Evolutionary conservation across 1,284 basidiomycete species (phyloP).

Genomic region (Tremellales sp.): DNA sequence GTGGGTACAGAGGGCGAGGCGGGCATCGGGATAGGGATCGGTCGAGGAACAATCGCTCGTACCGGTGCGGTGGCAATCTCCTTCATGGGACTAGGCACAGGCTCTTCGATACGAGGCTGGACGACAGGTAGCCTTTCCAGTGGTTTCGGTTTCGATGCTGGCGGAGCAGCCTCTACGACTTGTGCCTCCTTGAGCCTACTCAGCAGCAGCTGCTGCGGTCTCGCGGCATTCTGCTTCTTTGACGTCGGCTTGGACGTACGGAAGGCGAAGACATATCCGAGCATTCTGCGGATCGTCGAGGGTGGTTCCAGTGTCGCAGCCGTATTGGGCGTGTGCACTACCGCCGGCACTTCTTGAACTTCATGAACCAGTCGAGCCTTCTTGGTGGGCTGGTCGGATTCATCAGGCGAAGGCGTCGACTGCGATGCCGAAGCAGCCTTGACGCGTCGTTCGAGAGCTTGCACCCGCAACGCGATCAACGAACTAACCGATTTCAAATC

Average conservation of each 20-base stretch:
- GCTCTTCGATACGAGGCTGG: no score
- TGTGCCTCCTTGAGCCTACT: constrained; percentile 57
- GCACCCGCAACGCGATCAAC: constrained; percentile 23
- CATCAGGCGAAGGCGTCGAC: not conserved
- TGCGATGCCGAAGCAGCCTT: constrained; percentile 2
- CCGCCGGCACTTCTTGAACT: no score
- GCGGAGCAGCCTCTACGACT: constrained; percentile 1
- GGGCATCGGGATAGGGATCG: no score
- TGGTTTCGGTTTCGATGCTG: not conserved
- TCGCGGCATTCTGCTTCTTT: not conserved
- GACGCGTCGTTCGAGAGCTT: constrained; percentile 29
- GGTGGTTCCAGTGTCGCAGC: constrained; percentile 12
- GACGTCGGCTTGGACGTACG: constrained; percentile 1
- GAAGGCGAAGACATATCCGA: constrained; percentile 19
- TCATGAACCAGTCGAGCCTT: constrained; percentile 3
- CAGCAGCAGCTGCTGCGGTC: constrained; percentile 49
- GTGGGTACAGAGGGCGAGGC: no score
- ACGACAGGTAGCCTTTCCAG: no score
- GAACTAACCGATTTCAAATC: not conserved
- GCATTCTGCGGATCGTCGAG: constrained; percentile 24
- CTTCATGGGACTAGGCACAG: no score
- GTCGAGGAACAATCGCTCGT: no score
- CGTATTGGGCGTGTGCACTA: not conserved
- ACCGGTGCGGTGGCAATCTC: no score
- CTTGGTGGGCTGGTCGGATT: constrained; percentile 8